These are phyloP conservation scores for Passiflora organensis DNA, from an alignment of 345 rosid species.

Conservation along the genomic window DNA sequence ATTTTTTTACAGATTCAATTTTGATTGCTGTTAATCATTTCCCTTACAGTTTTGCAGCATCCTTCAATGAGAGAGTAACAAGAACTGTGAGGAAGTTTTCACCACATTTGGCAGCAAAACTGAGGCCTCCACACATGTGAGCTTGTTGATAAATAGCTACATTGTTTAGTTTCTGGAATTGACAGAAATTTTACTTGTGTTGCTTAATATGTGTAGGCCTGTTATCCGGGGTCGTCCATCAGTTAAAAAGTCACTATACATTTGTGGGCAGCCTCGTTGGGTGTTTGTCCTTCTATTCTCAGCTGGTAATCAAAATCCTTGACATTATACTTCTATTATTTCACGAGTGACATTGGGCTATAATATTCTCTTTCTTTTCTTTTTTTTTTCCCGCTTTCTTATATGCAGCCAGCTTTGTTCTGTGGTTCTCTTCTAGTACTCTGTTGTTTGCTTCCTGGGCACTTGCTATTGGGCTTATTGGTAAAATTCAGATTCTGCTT, in stretches of 20 bases:
- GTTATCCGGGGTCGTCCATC: slow-evolving; percentile 92
- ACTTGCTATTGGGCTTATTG: slow-evolving; percentile 59
- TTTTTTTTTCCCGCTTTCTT: neutral
- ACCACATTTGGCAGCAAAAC: slow-evolving; percentile 95
- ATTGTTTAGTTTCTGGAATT: no score
- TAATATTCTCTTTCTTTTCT: slow-evolving; percentile 2
- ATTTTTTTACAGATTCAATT: neutral
- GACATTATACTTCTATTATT: neutral
- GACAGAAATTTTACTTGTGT: no score
- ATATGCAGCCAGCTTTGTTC: slow-evolving; percentile 56
- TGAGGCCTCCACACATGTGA: slow-evolving; percentile 94
- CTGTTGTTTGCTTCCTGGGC: slow-evolving; percentile 72
- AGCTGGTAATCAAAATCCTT: slow-evolving; percentile 42
- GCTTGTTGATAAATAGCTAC: slow-evolving; percentile 1
- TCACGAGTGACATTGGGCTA: neutral
- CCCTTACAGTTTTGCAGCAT: slow-evolving; percentile 80
- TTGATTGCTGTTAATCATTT: neutral
- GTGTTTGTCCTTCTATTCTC: slow-evolving; percentile 68
- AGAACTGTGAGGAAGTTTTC: slow-evolving; percentile 85
- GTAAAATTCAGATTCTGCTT: slow-evolving; percentile 23
- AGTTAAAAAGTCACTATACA: slow-evolving; percentile 62
- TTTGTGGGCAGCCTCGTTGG: slow-evolving; percentile 92
- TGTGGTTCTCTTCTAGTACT: slow-evolving; percentile 81
- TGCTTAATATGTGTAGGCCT: slow-evolving; percentile 47
- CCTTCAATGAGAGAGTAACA: slow-evolving; percentile 84